phyloP scores from a whole-genome alignment of 495 filamentous ascomycete genomes.

The Emericellopsis terricola region DNA sequence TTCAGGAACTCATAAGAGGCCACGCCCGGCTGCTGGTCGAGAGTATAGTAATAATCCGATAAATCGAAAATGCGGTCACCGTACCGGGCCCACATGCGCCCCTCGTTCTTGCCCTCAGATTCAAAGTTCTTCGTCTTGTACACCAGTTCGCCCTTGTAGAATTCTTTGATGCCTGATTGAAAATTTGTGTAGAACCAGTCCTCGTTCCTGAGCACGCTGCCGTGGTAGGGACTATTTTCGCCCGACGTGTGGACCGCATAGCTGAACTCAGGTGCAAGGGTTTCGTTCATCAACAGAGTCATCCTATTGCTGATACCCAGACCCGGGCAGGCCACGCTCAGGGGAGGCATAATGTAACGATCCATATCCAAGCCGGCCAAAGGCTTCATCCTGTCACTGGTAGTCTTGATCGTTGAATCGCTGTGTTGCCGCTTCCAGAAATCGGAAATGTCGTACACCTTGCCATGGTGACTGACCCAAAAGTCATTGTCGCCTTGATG shows the following conservation, averaged over 20 bases:
- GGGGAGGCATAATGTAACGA: conserved; percentile 67
- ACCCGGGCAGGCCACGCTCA: conserved; percentile 51
- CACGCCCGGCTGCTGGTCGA: conserved; percentile 24
- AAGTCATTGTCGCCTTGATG: conserved; percentile 62
- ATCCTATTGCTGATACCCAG: conserved; percentile 38
- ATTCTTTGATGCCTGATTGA: conserved; percentile 62
- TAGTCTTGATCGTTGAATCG: conserved; percentile 41
- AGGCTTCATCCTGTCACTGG: conserved; percentile 46
- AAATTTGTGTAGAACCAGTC: conserved; percentile 67
- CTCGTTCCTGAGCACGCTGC: conserved; percentile 35
- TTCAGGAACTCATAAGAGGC: conserved; percentile 52
- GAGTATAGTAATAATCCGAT: conserved; percentile 75
- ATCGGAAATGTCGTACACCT: conserved; percentile 79
- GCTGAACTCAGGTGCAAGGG: conserved; percentile 31
- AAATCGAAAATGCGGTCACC: conserved; percentile 67
- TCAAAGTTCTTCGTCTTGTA: conserved; percentile 34
- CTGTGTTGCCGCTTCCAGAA: conserved; percentile 79
- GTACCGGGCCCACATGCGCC: conserved; percentile 66
- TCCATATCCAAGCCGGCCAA: conserved; percentile 66
- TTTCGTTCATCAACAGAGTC: conserved; percentile 34
- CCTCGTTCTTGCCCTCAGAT: conserved; percentile 42
- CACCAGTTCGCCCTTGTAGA: conserved; percentile 76
- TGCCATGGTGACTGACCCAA: conserved; percentile 75
- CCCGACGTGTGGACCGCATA: conserved; percentile 53
- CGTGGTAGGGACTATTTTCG: conserved; percentile 26